Percentiles rank a stretch among this genome's conserved stretches.
Evolutionary conservation across 2,329 filamentous ascomycete genomes (phyloP).

Genomic region (Chaetomium sp.): DNA sequence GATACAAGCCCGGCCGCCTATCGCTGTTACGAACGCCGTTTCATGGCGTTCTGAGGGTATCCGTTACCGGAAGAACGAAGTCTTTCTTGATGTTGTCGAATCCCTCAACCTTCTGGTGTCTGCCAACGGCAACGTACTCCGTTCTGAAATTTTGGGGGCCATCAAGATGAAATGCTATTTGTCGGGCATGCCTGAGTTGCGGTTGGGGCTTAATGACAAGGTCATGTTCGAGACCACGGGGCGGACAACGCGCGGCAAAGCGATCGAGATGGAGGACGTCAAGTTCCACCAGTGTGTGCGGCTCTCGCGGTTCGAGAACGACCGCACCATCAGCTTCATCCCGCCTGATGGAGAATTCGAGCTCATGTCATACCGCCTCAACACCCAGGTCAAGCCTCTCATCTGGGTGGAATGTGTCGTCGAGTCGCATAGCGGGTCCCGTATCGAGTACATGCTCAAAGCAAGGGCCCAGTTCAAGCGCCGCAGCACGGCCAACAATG

Average conservation of each 20-base stretch:
- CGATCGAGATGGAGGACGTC: constrained; percentile 99
- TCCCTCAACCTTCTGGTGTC: constrained; percentile 93
- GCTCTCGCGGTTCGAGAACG: constrained; percentile 93
- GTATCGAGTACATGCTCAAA: constrained; percentile 99
- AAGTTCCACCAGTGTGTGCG: constrained; percentile 99
- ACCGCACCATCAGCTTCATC: constrained; percentile 97
- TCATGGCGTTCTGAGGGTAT: constrained; percentile 98
- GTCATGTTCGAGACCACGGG: constrained; percentile 99
- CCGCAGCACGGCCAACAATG: constrained; percentile 94
- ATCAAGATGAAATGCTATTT: constrained; percentile 99
- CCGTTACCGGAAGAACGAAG: constrained; percentile 97
- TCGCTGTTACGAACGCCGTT: constrained; percentile 96
- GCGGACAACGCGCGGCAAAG: constrained; percentile 86
- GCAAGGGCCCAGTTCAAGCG: constrained; percentile 97
- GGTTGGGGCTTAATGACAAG: constrained; percentile 94
- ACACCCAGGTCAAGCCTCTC: constrained; percentile 95
- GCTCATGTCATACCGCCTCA: constrained; percentile 97
- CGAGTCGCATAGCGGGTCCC: constrained; percentile 87
- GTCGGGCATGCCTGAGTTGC: constrained; percentile 94
- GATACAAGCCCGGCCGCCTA: constrained; percentile 89
- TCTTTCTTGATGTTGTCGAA: constrained; percentile 96
- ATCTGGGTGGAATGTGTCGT: constrained; percentile 99
- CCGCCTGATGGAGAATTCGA: constrained; percentile 98
- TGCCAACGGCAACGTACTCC: constrained; percentile 86
- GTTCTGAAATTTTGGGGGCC: constrained; percentile 91